Conservation (phyloP, 2,329 filamentous ascomycete species). For the Colletotrichum sp. region DNA sequence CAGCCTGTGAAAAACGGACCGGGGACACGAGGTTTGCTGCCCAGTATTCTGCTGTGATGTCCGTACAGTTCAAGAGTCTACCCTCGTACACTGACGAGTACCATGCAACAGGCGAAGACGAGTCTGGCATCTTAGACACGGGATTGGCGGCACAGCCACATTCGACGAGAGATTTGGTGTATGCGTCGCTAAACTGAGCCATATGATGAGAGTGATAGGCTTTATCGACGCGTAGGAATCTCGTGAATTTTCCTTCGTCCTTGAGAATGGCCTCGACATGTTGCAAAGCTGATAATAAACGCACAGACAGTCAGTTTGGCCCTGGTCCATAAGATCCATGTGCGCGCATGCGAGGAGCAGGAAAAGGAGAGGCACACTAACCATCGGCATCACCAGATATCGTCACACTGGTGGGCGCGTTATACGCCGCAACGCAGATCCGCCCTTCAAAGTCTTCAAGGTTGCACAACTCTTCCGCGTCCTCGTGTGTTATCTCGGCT, state of each 20-base stretch:
- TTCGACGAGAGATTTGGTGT: background rate
- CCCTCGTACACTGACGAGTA: background rate
- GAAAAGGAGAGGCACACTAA: background rate
- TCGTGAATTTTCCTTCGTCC: background rate
- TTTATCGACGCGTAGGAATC: background rate
- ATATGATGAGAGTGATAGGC: slow-evolving; percentile 37
- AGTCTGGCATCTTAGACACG: background rate
- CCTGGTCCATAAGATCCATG: background rate
- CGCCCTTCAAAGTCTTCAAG: slow-evolving; percentile 18
- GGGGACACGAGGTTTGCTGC: slow-evolving; percentile 30
- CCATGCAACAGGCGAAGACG: background rate
- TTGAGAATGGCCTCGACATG: background rate
- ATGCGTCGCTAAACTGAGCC: background rate
- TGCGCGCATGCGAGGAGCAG: background rate
- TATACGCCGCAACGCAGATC: slow-evolving; percentile 26
- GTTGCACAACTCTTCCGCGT: slow-evolving; percentile 16
- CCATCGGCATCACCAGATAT: slow-evolving; percentile 30
- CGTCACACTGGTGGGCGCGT: slow-evolving; percentile 27
- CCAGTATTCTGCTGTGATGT: slow-evolving; percentile 40
- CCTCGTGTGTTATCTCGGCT: slow-evolving; percentile 20
- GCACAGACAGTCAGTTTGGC: background rate
- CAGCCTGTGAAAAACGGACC: slow-evolving; percentile 28
- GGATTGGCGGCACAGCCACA: background rate
- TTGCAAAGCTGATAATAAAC: background rate
- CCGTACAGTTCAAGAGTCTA: slow-evolving; percentile 22